Conservation (phyloP, 768 basidiomycete species). For the Hypholoma fasciculare region DNA sequence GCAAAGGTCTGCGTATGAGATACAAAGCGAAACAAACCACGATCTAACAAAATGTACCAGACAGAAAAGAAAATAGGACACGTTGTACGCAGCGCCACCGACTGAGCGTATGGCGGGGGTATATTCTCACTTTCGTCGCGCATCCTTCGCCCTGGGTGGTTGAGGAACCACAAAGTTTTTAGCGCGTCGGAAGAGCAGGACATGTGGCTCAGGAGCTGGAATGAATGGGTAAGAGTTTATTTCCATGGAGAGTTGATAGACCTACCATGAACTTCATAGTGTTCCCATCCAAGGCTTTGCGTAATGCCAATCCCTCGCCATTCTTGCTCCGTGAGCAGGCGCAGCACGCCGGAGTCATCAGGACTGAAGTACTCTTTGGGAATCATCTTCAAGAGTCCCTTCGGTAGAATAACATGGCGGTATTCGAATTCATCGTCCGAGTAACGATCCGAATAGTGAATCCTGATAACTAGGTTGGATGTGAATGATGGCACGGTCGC, state of each 20-base stretch:
- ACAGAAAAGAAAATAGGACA: slow-evolving; percentile 12
- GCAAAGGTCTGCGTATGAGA: slow-evolving; percentile 12
- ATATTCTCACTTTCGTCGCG: slow-evolving; percentile 39
- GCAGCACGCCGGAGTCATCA: slow-evolving; percentile 73
- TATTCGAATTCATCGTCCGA: slow-evolving; percentile 94
- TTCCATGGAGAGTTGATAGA: background rate
- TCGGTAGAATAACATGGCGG: slow-evolving; percentile 95
- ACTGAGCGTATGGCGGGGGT: background rate
- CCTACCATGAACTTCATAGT: slow-evolving; percentile 95
- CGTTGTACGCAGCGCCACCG: background rate
- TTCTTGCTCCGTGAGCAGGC: slow-evolving; percentile 83
- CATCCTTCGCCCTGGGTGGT: slow-evolving; percentile 40
- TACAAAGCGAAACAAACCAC: slow-evolving; percentile 16
- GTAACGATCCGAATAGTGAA: slow-evolving; percentile 91
- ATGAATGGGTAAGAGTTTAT: slow-evolving; percentile 1
- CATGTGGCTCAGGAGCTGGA: slow-evolving; percentile 88
- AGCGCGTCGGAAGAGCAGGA: slow-evolving; percentile 86
- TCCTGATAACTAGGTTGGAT: slow-evolving; percentile 42
- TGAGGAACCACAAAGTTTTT: slow-evolving; percentile 63
- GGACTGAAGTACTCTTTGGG: slow-evolving; percentile 84
- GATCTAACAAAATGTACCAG: slow-evolving; percentile 10
- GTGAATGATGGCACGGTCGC: background rate
- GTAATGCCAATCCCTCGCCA: slow-evolving; percentile 97
- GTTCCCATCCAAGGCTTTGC: slow-evolving; percentile 96
- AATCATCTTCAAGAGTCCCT: slow-evolving; percentile 90